These are phyloP conservation scores for Cyclotella kingstonii DNA, from an alignment of 108 stramenopile species.

Conservation along the genomic window DNA sequence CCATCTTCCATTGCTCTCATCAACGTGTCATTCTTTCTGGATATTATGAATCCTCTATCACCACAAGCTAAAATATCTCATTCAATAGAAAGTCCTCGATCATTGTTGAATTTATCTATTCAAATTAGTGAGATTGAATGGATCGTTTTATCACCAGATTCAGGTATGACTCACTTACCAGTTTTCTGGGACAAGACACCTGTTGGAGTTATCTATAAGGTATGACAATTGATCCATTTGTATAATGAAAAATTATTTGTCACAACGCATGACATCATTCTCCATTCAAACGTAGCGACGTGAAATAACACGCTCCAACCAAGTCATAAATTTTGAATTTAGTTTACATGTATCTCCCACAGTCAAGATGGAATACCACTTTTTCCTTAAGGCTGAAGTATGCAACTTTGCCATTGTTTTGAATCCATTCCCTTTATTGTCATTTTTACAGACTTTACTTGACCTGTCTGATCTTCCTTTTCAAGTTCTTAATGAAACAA, in stretches of 20 bases:
- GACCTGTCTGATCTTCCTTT: constrained; percentile 24
- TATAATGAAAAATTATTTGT: too few relatives aligned
- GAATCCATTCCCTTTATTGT: constrained; percentile 29
- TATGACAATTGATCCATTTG: too few relatives aligned
- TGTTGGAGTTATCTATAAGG: constrained; percentile 39
- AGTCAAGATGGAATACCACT: constrained; percentile 2
- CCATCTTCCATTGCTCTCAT: constrained; percentile 13
- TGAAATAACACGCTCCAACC: too few relatives aligned
- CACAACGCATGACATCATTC: too few relatives aligned
- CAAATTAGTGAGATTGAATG: constrained; percentile 17
- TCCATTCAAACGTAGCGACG: too few relatives aligned
- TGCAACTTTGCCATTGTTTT: constrained; percentile 19
- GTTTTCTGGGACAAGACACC: constrained; percentile 8
- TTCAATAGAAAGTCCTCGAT: constrained; percentile 9
- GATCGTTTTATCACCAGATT: constrained; percentile 7
- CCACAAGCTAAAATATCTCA: not conserved
- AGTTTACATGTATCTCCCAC: too few relatives aligned
- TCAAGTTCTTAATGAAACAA: not conserved
- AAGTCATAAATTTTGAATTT: too few relatives aligned
- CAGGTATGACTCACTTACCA: constrained; percentile 2
- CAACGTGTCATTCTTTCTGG: constrained; percentile 6
- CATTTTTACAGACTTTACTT: constrained; percentile 15
- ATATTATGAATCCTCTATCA: constrained; percentile 14
- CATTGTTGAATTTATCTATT: constrained; percentile 16
- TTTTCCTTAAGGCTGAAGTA: constrained; percentile 7